These are phyloP conservation scores for Phytomonas sp. DNA, from an alignment of 208 protist species.

Conservation along the genomic window DNA sequence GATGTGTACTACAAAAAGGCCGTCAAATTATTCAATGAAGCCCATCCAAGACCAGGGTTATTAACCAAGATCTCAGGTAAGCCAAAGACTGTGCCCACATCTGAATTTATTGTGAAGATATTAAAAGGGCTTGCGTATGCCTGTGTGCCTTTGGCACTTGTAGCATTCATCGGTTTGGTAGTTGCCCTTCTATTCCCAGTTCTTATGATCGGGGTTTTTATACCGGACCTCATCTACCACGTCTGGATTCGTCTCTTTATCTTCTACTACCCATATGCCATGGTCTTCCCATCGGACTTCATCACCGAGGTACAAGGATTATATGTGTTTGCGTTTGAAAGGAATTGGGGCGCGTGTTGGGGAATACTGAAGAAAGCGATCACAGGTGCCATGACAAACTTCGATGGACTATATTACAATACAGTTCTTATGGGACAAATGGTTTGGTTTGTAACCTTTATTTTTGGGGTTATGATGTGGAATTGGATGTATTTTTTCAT, in stretches of 20 bases:
- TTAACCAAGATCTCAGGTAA: conserved; percentile 9
- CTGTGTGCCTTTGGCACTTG: conserved; percentile 24
- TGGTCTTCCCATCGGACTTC: conserved; percentile 22
- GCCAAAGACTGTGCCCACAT: conserved; percentile 9
- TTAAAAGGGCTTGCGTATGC: conserved; percentile 19
- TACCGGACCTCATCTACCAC: conserved; percentile 41
- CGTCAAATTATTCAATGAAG: conserved; percentile 15
- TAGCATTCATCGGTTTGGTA: conserved; percentile 18
- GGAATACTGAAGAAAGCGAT: conserved; percentile 17
- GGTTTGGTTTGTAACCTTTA: conserved; percentile 18
- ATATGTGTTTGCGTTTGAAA: conserved; percentile 12
- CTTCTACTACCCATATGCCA: conserved; percentile 46
- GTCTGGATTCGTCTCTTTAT: conserved; percentile 60
- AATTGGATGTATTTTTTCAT: conserved; percentile 17
- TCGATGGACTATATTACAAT: conserved; percentile 38
- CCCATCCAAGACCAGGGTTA: conserved; percentile 5
- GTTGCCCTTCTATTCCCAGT: conserved; percentile 26
- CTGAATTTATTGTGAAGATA: conserved; percentile 14
- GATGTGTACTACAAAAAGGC: conserved; percentile 17
- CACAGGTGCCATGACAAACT: conserved; percentile 19
- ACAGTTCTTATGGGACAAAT: conserved; percentile 28
- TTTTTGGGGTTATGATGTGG: conserved; percentile 13
- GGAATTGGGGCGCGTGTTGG: conserved; percentile 26
- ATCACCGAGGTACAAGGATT: conserved; percentile 17
- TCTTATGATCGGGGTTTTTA: conserved; percentile 23